phyloP scores from a whole-genome alignment of 805 yeast species.

The Candida andamanensis region DNA sequence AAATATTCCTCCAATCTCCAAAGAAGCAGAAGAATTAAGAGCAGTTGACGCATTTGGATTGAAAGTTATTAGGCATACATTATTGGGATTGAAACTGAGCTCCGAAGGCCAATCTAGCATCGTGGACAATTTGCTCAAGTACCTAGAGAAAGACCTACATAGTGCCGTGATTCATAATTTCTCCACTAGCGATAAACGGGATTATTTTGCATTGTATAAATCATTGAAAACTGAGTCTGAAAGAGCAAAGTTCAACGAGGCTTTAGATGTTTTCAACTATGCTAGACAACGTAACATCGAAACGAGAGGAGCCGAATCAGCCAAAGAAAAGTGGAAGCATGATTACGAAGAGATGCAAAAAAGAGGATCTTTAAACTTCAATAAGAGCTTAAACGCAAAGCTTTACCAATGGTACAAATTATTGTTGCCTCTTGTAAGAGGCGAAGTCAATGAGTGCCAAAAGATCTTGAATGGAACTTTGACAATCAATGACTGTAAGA shows the following conservation, averaged over 20 bases:
- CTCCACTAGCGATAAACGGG: conserved; percentile 39
- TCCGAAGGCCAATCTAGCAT: conserved; percentile 14
- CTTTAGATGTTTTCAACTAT: conserved; percentile 65
- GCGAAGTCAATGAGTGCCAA: conserved; percentile 57
- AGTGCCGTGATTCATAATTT: conserved; percentile 22
- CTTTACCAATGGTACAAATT: conserved; percentile 82
- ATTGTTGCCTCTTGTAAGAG: conserved; percentile 63
- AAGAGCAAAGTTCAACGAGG: conserved; percentile 50
- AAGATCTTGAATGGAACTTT: conserved; percentile 31
- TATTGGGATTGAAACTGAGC: conserved; percentile 37
- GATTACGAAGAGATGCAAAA: conserved; percentile 63
- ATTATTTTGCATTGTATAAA: conserved; percentile 66
- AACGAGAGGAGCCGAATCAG: conserved; percentile 74
- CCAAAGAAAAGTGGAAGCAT: conserved; percentile 83
- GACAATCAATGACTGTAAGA: conserved; percentile 11
- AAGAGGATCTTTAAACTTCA: conserved; percentile 52
- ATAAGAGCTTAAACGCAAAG: conserved; percentile 62
- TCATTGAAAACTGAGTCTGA: conserved; percentile 42
- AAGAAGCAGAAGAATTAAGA: conserved; percentile 48
- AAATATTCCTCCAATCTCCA: conserved; percentile 39
- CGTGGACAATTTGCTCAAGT: conserved; percentile 21
- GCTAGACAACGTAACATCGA: conserved; percentile 76
- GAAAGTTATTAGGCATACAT: conserved; percentile 70
- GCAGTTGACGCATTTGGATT: conserved; percentile 77
- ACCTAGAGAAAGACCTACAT: conserved; percentile 22